A percentile compares a stretch with the other conserved stretches of the same genome.
Conservation (phyloP, 305 asterid species). For the Fraxinus albicans region DNA sequence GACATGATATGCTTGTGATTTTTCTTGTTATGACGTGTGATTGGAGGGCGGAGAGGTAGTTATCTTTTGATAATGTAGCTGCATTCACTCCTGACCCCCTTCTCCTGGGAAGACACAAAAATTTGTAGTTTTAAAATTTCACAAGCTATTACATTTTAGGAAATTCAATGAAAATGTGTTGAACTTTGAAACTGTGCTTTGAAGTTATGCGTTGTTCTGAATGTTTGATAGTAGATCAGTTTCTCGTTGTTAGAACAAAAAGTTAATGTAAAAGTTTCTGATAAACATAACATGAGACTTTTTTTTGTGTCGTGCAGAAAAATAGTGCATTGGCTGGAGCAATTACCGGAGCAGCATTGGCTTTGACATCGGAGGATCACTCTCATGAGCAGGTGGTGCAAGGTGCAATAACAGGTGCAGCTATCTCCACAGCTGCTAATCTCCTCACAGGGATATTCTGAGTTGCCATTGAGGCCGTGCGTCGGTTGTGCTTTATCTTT, state of each 20-base stretch:
- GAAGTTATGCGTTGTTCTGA: background rate
- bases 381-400: constrained; percentile 81
- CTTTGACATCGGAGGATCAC: constrained; percentile 59
- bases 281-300: background rate
- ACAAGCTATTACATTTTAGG: background rate
- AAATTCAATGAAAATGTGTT: background rate
- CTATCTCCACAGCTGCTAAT: constrained; percentile 81
- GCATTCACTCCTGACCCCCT: background rate
- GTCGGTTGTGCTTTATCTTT: background rate
- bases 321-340: constrained; percentile 85
- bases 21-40: background rate
- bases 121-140: background rate
- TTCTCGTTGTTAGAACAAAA: background rate
- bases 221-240: background rate
- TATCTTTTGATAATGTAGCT: background rate
- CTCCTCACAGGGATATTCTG: constrained; percentile 75
- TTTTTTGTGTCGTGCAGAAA: constrained; percentile 45
- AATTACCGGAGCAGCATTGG: constrained; percentile 76
- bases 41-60: background rate
- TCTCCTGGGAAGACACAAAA: background rate
- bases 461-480: background rate
- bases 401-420: constrained; percentile 80
- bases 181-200: background rate
- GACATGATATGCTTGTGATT: background rate
- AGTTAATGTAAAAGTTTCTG: background rate